phyloP scores from a whole-genome alignment of 306 rosid species.

The Lathyrus tuberosus region DNA sequence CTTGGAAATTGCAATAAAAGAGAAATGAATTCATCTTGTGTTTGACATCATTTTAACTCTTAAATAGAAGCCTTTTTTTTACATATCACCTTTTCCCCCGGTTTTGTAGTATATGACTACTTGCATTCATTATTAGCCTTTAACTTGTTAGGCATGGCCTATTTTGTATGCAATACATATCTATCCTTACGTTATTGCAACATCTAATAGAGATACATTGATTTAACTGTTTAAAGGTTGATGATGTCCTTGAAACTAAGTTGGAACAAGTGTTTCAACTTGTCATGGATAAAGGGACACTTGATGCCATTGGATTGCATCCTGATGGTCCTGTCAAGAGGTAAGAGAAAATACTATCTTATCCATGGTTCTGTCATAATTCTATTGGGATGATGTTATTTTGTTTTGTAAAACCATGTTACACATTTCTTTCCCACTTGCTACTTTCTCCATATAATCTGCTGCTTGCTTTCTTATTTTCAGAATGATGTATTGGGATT shows the following conservation, averaged over 20 bases:
- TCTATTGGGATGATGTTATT: conserved; percentile 31
- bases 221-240: conserved; percentile 65
- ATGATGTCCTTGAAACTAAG: conserved; percentile 91
- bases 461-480: conserved; percentile 34
- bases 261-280: conserved; percentile 74
- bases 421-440: conserved; percentile 24
- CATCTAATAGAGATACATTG: conserved; percentile 14
- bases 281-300: conserved; percentile 87
- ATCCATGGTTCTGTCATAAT: neutral
- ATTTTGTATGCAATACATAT: neutral
- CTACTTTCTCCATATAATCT: conserved; percentile 24
- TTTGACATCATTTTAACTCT: neutral
- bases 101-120: conserved; percentile 25
- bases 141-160: conserved; percentile 21
- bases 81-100: neutral
- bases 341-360: conserved; percentile 45
- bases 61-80: neutral
- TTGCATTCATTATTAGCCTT: conserved; percentile 24
- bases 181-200: conserved; percentile 1
- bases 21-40: neutral
- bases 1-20: neutral
- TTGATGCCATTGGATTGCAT: conserved; percentile 97
- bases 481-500: conserved; percentile 95
- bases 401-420: conserved; percentile 21
- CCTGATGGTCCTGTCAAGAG: conserved; percentile 93